Evolutionary conservation across 305 asterid species (phyloP).

Genomic region (Solanum hybrid): DNA sequence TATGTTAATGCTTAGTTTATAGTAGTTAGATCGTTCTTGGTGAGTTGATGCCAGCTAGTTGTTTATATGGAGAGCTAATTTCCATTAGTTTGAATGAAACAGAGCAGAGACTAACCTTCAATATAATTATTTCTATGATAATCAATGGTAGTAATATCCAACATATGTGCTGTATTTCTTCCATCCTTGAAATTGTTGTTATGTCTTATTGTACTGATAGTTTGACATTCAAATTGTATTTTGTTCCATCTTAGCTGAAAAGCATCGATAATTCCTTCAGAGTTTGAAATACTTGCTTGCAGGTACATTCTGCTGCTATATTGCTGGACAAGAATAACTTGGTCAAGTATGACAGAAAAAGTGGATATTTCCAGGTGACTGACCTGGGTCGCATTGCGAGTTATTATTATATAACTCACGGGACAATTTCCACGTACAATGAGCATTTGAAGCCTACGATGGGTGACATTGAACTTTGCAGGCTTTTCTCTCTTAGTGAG

Average conservation of each 20-base stretch:
- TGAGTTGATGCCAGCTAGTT: background rate
- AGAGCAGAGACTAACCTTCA: background rate
- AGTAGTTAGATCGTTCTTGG: background rate
- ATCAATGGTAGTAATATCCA: background rate
- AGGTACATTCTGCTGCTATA: slow-evolving; percentile 95
- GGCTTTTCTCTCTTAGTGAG: slow-evolving; percentile 94
- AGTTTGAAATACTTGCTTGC: slow-evolving; percentile 16
- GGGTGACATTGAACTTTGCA: slow-evolving; percentile 98
- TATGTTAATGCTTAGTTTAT: background rate
- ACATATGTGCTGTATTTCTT: background rate
- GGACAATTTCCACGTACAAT: slow-evolving; percentile 80
- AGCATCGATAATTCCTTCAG: background rate
- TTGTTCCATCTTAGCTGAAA: background rate
- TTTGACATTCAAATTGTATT: background rate
- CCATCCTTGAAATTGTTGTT: background rate
- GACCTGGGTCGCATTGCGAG: slow-evolving; percentile 99
- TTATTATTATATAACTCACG: slow-evolving; percentile 91
- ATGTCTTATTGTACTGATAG: background rate
- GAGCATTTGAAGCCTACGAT: slow-evolving; percentile 96
- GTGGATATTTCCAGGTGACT: slow-evolving; percentile 99
- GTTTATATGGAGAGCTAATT: background rate
- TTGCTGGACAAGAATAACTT: slow-evolving; percentile 84
- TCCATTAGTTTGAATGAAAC: background rate
- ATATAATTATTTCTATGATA: background rate
- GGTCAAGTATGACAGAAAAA: slow-evolving; percentile 88